Evolutionary conservation across 176 grass and related monocot genomes (phyloP).

Genomic region (Eleusine coracana): DNA sequence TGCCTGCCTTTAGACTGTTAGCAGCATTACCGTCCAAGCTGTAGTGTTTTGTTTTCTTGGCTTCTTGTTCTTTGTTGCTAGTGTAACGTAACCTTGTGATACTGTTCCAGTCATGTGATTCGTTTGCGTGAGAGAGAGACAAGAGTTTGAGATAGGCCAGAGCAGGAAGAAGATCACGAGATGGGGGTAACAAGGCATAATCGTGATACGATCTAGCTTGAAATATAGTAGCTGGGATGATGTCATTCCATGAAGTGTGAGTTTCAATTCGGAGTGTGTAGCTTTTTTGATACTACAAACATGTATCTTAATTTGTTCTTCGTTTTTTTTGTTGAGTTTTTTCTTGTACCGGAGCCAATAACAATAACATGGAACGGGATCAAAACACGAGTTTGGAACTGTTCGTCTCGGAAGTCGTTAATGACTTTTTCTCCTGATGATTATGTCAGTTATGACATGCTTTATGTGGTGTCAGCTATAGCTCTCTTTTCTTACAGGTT

Average conservation of each 20-base stretch:
- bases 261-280: slow-evolving; percentile 29
- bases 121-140: slow-evolving; percentile 9
- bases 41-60: slow-evolving; percentile 36
- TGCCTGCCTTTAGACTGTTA: slow-evolving; percentile 26
- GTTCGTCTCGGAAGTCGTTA: slow-evolving; percentile 14
- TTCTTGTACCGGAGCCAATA: slow-evolving; percentile 14
- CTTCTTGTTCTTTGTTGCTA: slow-evolving; percentile 47
- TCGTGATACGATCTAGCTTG: slow-evolving; percentile 17
- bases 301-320: slow-evolving; percentile 32
- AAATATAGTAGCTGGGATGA: slow-evolving; percentile 16
- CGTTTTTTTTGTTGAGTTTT: slow-evolving; percentile 27
- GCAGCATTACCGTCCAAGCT: slow-evolving; percentile 27
- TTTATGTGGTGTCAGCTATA: slow-evolving; percentile 8
- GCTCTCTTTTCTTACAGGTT: background rate
- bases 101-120: slow-evolving; percentile 54
- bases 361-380: slow-evolving; percentile 21
- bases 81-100: slow-evolving; percentile 39
- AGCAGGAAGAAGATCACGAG: slow-evolving; percentile 22
- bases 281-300: slow-evolving; percentile 10
- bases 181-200: slow-evolving; percentile 21
- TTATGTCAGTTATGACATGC: slow-evolving; percentile 30
- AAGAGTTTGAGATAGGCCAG: slow-evolving; percentile 7
- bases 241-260: slow-evolving; percentile 27
- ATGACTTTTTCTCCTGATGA: slow-evolving; percentile 41
- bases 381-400: background rate